Evolutionary conservation across 192 early-diverging fungal species (phyloP).

Genomic region (Rhizophagus clarus): DNA sequence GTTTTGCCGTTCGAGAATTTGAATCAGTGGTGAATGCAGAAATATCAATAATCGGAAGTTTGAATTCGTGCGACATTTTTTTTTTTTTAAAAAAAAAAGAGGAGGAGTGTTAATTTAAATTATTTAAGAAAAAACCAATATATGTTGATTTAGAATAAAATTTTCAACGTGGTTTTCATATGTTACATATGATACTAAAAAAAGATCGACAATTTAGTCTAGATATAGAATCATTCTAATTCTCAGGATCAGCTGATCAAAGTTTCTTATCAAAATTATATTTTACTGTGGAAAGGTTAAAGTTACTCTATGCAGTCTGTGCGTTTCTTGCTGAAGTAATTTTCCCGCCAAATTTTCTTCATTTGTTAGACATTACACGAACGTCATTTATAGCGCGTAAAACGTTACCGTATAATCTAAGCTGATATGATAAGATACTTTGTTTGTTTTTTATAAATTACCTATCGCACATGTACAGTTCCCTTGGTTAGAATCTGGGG

Average conservation of each 20-base stretch:
- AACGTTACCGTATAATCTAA: background rate
- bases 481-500: background rate
- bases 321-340: background rate
- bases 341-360: background rate
- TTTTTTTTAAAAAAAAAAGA: background rate
- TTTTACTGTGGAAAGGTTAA: too few species aligned
- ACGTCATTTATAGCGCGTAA: background rate
- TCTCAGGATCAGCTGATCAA: background rate
- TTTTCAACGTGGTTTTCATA: too few species aligned
- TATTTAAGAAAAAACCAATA: too few species aligned
- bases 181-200: too few species aligned
- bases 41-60: slow-evolving; percentile 25
- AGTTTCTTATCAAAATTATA: too few species aligned
- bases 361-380: background rate
- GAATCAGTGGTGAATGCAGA: slow-evolving; percentile 10
- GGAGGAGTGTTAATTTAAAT: background rate
- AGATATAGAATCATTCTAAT: background rate
- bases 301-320: background rate
- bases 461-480: background rate
- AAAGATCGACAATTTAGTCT: too few species aligned
- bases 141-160: too few species aligned
- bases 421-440: background rate
- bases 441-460: background rate
- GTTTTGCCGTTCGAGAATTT: background rate
- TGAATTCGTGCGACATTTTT: background rate